Percentiles rank a stretch among this genome's conserved stretches.
Conservation (phyloP, 345 rosid genomes). For the Triadica sebifera region DNA sequence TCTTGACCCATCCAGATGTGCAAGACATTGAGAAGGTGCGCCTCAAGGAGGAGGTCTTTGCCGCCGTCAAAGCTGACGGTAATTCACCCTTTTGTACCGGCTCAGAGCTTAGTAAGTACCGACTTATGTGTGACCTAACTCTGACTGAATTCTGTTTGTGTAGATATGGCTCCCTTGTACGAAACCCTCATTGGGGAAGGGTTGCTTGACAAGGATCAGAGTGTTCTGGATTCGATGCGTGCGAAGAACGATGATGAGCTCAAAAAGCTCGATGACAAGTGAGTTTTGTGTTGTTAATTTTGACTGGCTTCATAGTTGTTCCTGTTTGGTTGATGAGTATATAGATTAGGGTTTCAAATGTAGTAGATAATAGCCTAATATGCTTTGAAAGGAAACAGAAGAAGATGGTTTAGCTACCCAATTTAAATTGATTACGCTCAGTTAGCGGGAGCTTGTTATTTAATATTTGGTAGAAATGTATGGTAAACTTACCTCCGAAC, state of each 20-base stretch:
- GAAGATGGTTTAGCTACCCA: background rate
- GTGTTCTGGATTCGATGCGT: slow-evolving; percentile 63
- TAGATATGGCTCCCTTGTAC: slow-evolving; percentile 85
- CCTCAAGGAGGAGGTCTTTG: slow-evolving; percentile 78
- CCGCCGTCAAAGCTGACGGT: slow-evolving; percentile 71
- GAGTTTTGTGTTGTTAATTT: slow-evolving; percentile 23
- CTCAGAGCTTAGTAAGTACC: background rate
- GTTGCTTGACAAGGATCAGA: slow-evolving; percentile 67
- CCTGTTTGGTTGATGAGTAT: background rate
- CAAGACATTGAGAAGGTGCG: slow-evolving; percentile 90
- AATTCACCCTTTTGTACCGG: slow-evolving; percentile 11
- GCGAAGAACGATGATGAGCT: slow-evolving; percentile 68
- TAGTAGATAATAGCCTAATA: background rate
- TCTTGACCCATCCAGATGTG: slow-evolving; percentile 68
- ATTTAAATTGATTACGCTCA: background rate
- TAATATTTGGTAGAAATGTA: background rate
- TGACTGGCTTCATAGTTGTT: no score
- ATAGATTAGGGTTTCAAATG: background rate
- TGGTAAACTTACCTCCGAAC: background rate
- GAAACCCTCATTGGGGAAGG: slow-evolving; percentile 73
- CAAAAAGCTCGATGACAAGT: slow-evolving; percentile 91
- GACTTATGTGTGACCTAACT: background rate
- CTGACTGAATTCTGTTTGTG: background rate
- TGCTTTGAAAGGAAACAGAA: background rate
- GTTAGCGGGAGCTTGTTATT: background rate